A percentile compares a stretch with the other conserved stretches of the same genome.
Conservation (phyloP, 2,329 filamentous ascomycete species). For the Verticillium tricorpus region DNA sequence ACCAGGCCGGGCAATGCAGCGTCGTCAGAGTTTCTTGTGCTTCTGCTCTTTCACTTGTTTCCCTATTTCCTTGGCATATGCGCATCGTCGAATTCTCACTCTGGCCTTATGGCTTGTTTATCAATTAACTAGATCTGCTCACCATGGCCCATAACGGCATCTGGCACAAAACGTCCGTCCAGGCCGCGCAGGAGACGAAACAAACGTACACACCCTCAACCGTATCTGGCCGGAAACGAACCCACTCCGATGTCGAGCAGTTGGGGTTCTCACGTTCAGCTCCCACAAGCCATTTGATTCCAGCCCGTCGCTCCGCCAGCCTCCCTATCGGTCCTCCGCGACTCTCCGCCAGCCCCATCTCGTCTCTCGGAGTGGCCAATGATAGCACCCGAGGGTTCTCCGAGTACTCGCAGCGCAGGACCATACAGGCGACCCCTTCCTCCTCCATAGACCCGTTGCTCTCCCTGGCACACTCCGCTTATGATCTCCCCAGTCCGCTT, state of each 20-base stretch:
- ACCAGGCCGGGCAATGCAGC: neutral
- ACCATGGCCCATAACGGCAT: constrained; percentile 35
- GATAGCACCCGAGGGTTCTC: constrained; percentile 24
- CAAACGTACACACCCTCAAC: constrained; percentile 33
- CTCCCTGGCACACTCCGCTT: constrained; percentile 57
- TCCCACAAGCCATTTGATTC: constrained; percentile 8
- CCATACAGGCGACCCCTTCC: constrained; percentile 49
- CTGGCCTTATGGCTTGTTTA: neutral
- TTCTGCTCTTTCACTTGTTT: neutral
- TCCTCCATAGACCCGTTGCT: constrained; percentile 49
- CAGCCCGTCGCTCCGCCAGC: constrained; percentile 28
- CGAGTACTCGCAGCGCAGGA: constrained; percentile 54
- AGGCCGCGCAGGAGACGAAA: constrained; percentile 35
- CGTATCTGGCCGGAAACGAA: constrained; percentile 46
- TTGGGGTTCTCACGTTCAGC: constrained; percentile 2
- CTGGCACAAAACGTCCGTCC: constrained; percentile 47
- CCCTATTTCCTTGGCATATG: no score
- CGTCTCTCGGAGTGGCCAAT: constrained; percentile 19
- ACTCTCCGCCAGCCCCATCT: constrained; percentile 43
- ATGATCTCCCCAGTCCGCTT: constrained; percentile 56
- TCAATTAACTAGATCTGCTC: neutral
- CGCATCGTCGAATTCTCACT: neutral
- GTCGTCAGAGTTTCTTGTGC: neutral
- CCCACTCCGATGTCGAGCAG: constrained; percentile 5
- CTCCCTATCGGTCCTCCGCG: constrained; percentile 23